phyloP scores from a whole-genome alignment of 2,329 filamentous ascomycete species.

The Fusarium zealandicum region DNA sequence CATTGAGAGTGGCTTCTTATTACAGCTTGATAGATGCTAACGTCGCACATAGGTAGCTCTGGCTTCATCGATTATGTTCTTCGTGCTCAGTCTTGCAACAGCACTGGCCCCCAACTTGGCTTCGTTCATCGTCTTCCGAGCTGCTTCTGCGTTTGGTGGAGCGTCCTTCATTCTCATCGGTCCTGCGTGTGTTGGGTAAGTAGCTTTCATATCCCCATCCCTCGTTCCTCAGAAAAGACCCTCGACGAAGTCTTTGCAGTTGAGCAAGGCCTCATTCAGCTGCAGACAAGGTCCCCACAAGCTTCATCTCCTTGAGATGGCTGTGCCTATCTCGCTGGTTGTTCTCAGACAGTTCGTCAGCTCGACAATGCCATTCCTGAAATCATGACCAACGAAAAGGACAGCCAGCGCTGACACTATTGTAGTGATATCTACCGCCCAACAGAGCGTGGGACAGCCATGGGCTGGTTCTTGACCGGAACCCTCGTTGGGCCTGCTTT shows the following conservation, averaged over 20 bases:
- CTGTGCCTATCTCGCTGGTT: background rate
- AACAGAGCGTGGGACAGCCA: conserved; percentile 73
- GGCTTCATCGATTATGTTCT: conserved; percentile 68
- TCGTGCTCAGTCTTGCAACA: conserved; percentile 73
- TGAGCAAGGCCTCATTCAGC: no score
- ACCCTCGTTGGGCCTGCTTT: conserved; percentile 75
- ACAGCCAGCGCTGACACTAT: conserved; percentile 15
- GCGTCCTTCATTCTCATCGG: conserved; percentile 78
- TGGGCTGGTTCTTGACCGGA: conserved; percentile 76
- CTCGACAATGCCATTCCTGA: background rate
- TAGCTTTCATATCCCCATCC: conserved; percentile 24
- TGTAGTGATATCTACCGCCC: conserved; percentile 67
- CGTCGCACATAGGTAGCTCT: conserved; percentile 50
- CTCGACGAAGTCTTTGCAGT: no score
- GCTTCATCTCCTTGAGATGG: background rate
- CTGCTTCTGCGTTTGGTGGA: conserved; percentile 77
- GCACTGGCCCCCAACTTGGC: conserved; percentile 75
- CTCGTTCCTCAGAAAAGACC: no score
- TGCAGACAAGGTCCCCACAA: no score
- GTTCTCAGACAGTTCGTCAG: background rate
- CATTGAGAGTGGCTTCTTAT: no score
- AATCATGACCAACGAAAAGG: background rate
- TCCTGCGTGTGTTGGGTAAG: conserved; percentile 69
- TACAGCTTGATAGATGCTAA: background rate
- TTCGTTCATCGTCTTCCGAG: conserved; percentile 76